Conservation (phyloP, 106 monocot species). For the Amphibolis antarctica region DNA sequence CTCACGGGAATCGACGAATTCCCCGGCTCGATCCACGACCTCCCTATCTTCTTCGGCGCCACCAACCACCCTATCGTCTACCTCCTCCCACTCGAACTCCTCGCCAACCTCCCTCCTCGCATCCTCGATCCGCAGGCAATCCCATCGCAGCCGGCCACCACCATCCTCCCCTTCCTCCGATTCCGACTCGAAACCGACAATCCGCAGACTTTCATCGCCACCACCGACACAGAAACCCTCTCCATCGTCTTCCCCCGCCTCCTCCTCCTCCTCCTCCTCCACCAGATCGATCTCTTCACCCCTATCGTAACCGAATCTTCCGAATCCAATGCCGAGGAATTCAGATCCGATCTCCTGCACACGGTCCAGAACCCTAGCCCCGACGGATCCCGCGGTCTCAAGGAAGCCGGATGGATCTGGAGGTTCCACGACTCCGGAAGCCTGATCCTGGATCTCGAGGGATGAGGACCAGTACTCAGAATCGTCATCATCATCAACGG, state of each 20-base stretch:
- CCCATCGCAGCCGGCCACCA: slow-evolving; percentile 34
- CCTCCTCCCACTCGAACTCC: slow-evolving; percentile 85
- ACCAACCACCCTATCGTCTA: slow-evolving; percentile 28
- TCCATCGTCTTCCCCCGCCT: neutral
- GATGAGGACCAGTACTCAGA: too few relatives aligned
- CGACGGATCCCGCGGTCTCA: neutral
- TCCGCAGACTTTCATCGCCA: slow-evolving; percentile 11
- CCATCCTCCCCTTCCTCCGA: slow-evolving; percentile 23
- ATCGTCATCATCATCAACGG: too few relatives aligned
- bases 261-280: slow-evolving; percentile 4
- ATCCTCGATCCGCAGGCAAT: slow-evolving; percentile 48
- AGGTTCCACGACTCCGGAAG: too few relatives aligned
- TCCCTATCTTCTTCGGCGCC: neutral
- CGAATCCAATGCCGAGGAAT: neutral
- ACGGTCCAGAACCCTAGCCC: neutral
- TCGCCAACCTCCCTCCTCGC: slow-evolving; percentile 27
- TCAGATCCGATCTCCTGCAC: neutral
- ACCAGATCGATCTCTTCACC: neutral
- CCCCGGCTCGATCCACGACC: neutral
- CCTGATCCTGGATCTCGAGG: too few relatives aligned
- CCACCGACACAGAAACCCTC: slow-evolving; percentile 25
- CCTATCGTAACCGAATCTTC: neutral
- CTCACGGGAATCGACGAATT: neutral
- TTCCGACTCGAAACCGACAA: slow-evolving; percentile 28
- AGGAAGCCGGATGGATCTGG: neutral